Conservation (phyloP, 225 moss, liverwort and hornwort species). For the Asterella californica region DNA sequence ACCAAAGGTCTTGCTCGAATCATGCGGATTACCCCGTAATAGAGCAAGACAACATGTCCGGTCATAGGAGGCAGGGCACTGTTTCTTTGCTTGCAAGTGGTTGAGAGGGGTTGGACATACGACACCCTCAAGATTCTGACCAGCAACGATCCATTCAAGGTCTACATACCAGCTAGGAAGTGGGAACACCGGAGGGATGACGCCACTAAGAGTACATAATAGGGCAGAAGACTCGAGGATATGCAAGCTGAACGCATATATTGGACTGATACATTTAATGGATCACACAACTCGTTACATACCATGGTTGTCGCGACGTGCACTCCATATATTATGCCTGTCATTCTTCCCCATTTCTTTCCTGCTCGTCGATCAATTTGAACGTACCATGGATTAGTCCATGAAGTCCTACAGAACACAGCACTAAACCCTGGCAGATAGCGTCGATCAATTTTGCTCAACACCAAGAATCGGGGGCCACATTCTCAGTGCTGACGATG, state of each 20-base stretch:
- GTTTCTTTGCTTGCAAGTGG: too few species aligned
- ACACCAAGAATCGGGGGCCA: too few species aligned
- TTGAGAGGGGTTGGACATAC: background rate
- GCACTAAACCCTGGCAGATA: background rate
- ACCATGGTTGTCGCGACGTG: conserved; percentile 90
- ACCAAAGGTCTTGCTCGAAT: too few species aligned
- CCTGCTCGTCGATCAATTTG: conserved; percentile 41
- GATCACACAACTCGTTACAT: background rate
- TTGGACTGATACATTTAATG: too few species aligned
- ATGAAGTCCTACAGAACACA: background rate
- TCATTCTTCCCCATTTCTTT: conserved; percentile 74
- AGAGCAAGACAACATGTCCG: too few species aligned
- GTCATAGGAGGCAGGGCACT: too few species aligned
- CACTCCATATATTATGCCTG: conserved; percentile 60
- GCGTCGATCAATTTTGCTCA: background rate
- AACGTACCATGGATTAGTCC: background rate
- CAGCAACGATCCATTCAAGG: background rate
- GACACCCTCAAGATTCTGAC: background rate
- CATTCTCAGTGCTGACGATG: background rate
- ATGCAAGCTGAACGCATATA: too few species aligned
- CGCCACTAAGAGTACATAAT: background rate
- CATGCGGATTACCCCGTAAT: too few species aligned
- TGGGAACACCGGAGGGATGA: background rate
- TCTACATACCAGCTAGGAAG: background rate
- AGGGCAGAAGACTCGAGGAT: background rate